Evolutionary conservation across 2,329 filamentous ascomycete genomes (phyloP).

Genomic region (Phialophora macrospora): DNA sequence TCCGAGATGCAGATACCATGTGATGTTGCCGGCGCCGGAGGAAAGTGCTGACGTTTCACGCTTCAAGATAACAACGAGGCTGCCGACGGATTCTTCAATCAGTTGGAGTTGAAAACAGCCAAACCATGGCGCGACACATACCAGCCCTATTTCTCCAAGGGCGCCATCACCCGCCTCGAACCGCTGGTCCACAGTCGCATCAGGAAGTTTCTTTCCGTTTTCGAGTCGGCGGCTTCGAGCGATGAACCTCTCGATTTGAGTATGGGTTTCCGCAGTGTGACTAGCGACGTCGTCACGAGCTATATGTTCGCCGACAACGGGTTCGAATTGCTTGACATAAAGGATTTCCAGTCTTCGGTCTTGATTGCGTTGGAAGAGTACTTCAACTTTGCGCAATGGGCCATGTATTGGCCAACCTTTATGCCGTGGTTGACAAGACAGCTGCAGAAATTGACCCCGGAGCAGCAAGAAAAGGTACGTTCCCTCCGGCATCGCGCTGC

Average conservation of each 20-base stretch:
- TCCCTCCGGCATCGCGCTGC: neutral
- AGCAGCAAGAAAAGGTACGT: conserved; percentile 16
- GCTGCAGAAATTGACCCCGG: conserved; percentile 16
- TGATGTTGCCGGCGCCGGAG: neutral
- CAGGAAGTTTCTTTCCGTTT: conserved; percentile 18
- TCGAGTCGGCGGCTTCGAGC: conserved; percentile 9
- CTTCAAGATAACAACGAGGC: conserved; percentile 12
- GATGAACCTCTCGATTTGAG: conserved; percentile 22
- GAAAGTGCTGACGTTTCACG: neutral
- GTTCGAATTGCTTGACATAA: conserved; percentile 11
- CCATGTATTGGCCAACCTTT: conserved; percentile 22
- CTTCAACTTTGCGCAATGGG: conserved; percentile 13
- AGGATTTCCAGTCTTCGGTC: conserved; percentile 17
- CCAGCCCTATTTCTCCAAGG: conserved; percentile 44
- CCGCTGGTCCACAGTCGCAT: conserved; percentile 40
- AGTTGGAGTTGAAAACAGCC: conserved; percentile 17
- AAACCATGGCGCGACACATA: conserved; percentile 34
- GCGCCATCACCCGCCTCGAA: conserved; percentile 41
- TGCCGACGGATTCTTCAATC: conserved; percentile 21
- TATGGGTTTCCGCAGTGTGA: conserved; percentile 21
- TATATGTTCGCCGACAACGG: conserved; percentile 25
- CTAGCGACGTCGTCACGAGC: conserved; percentile 19
- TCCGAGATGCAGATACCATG: neutral
- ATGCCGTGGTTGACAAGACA: conserved; percentile 13
- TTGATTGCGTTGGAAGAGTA: conserved; percentile 21